Evolutionary conservation across 371 early-diverging fungal genomes (phyloP).

Genomic region (Apophysomyces elegans): DNA sequence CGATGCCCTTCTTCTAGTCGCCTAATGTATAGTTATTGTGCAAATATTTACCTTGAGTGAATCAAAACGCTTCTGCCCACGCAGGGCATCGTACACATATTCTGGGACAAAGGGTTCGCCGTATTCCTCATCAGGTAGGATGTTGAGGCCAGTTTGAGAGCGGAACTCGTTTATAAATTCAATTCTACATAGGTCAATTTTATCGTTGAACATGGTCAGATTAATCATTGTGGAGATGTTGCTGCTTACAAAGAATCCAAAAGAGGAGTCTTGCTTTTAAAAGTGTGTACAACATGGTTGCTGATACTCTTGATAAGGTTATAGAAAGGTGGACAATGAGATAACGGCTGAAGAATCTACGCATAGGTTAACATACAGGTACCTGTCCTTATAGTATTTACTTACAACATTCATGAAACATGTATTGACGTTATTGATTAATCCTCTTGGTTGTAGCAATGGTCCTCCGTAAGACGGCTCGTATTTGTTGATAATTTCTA

Average conservation of each 20-base stretch:
- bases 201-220: background rate
- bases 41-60: slow-evolving; percentile 59
- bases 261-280: slow-evolving; percentile 80
- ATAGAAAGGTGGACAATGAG: slow-evolving; percentile 90
- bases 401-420: slow-evolving; percentile 95
- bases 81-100: slow-evolving; percentile 89
- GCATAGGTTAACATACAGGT: background rate
- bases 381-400: background rate
- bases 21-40: background rate
- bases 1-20: background rate
- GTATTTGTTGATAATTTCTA: slow-evolving; percentile 60
- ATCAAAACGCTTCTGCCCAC: slow-evolving; percentile 78
- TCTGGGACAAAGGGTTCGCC: slow-evolving; percentile 91
- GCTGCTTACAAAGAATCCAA: slow-evolving; percentile 79
- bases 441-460: slow-evolving; percentile 85
- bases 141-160: slow-evolving; percentile 18
- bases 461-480: slow-evolving; percentile 53
- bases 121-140: slow-evolving; percentile 44
- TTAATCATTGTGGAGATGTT: background rate
- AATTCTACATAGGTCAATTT: slow-evolving; percentile 51
- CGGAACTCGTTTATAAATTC: slow-evolving; percentile 80
- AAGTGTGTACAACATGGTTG: slow-evolving; percentile 65
- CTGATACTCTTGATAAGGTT: slow-evolving; percentile 76
- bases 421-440: slow-evolving; percentile 95
- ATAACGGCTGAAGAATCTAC: slow-evolving; percentile 84